Evolutionary conservation across 192 early-diverging fungal genomes (phyloP).

Genomic region (Coemansia erecta): DNA sequence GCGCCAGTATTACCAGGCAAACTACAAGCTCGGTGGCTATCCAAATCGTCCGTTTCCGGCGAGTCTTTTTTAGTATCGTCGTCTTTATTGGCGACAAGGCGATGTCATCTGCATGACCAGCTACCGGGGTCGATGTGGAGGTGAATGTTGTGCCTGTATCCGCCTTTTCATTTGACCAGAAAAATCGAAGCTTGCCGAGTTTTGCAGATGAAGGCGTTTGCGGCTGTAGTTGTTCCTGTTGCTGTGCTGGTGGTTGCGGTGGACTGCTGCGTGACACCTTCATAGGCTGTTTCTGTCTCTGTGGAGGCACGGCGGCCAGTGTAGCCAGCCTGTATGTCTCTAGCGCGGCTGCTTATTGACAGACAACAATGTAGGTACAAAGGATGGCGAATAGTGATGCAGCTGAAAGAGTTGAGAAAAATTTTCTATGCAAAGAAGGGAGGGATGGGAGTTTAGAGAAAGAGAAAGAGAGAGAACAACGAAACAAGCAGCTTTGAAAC

Average conservation of each 20-base stretch:
- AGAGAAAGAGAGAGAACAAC: too few relatives aligned
- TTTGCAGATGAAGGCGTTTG: neutral
- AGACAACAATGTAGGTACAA: too few relatives aligned
- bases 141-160: neutral
- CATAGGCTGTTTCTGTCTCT: neutral
- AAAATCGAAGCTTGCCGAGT: neutral
- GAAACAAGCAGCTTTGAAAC: too few relatives aligned
- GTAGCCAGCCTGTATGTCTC: neutral
- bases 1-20: conserved; percentile 28
- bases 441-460: too few relatives aligned
- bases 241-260: neutral
- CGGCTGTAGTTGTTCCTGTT: neutral
- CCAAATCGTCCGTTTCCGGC: conserved; percentile 25
- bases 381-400: too few relatives aligned
- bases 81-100: conserved; percentile 23
- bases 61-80: conserved; percentile 19
- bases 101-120: neutral
- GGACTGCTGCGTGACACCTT: neutral
- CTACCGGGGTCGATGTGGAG: neutral
- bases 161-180: neutral
- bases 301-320: neutral
- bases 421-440: too few relatives aligned
- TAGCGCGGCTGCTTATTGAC: too few relatives aligned
- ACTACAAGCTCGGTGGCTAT: conserved; percentile 29
- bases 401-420: too few relatives aligned